Evolutionary conservation across 352 stramenopile genomes (phyloP), one percentile per base, ranked within the genome.

Genomic region (Halophytophthora batemanensis): DNA sequence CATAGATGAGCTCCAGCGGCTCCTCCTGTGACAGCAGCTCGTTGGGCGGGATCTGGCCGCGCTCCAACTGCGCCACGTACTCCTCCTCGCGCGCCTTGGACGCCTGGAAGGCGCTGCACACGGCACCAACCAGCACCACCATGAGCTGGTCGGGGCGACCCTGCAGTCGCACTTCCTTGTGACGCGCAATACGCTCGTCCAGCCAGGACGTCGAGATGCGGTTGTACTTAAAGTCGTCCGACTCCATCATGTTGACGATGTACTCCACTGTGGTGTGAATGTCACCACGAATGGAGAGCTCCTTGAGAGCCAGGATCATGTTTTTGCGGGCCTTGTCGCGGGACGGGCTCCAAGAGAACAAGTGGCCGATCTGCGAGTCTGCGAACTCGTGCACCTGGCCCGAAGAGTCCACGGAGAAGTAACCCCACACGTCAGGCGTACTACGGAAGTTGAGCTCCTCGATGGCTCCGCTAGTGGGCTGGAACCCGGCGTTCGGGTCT

Each of bases 261-360:
- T 99, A 99, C 77, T 99, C 97, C 35, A 99, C 90, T 0, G 97
- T 99, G 23, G 97, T 99, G 62, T 98, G 97, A 74, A 99, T 99
- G 62, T 99, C 97, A 56, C 98, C 98, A 50, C 98, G 93, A 65
- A 99, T 99, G 29, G 88, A 98, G 8, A 99, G 74, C 71, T 99
- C 97, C 68, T 99, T 98, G 14, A 99, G 77, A 23, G 96, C 97
- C 23, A 99, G 68, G 5, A 98, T 96, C 68, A 99, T 96, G 59
- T 98, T 98, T 82, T 99, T 99, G 21, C 97, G 71, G 2, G 98
- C 97, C 50, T 96, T 93, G 63, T 99, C 97, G 49, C 98, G 82
- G 50, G 96, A 96, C 43, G 75, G 82, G 43, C 96, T 97, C 82
- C 80, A 98, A 18, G 96, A 97, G 75, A 99, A 99, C 56, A 99